Base-by-base conservation (phyloP, 2,329 filamentous ascomycete species). In the Colletotrichum camelliae region DNA sequence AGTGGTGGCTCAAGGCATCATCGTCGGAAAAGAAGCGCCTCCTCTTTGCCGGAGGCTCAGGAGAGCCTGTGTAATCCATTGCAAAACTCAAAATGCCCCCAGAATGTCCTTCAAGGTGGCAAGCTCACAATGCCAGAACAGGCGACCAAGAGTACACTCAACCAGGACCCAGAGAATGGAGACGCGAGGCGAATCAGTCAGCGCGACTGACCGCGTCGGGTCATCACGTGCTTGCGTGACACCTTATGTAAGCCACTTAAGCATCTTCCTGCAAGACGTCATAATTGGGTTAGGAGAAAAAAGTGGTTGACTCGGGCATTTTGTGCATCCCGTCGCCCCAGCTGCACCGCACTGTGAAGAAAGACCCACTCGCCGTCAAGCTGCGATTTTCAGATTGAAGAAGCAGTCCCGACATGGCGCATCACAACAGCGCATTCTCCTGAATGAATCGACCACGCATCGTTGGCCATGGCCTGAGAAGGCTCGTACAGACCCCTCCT, bases 21-120 rank as follows among this genome's bases (percentile, higher is more conserved):
- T 83, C 81, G 18, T 82, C 79, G 9, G 77, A 77, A 76, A 89
- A 89, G 81, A 89, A 87, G 58, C 86, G 85, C 74, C 85, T 82
- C 77, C 84, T 87, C 81, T 91, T 91, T 12, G 80, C 78, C 1
- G 89, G 87, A 78, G 87, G 87, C 62, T 86, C 88, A 66, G 83
- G 81, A 27, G 84, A 84, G 61, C 83, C 81, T 74, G 80, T 79
- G 70, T 82, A 80, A 65, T 84, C 86, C 88, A 89, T 89, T 48
- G 58, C 80, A 18, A 57, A 33, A 9, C 67, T 78, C 57, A 48
- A 9, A 15, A 13, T 55, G 31, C 24, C 13, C 52, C 61, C 62
- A 72, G 18, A 16, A 21, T 2, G 31, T 33, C 39, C 12, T 65
- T 35, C 24, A 18, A 35, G 16, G 33, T 29, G 27, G 31, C 57